Evolutionary conservation across 352 stramenopile genomes (phyloP), one percentile per base, ranked within the genome.

Genomic region (Globisporangium mamillatum): DNA sequence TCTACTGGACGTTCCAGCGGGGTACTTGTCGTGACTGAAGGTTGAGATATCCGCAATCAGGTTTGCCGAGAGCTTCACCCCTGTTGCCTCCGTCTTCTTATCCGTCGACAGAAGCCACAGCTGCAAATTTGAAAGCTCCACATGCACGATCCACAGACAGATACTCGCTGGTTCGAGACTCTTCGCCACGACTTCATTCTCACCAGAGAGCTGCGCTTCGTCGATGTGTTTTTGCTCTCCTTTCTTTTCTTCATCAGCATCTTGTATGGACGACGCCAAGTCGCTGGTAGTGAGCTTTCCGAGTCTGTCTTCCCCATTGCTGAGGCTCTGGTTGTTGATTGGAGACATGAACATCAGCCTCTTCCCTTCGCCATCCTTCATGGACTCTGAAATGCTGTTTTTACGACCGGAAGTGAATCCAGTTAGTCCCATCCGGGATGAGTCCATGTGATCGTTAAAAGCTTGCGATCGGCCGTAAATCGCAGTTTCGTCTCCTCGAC

Each of bases 101-200:
- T 93, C 86, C 0, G 75, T 90, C 29, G 86, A 88, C 12, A 93
- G 59, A 14, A 93, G 50, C 86, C 86, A 93, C 52, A 92, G 24
- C 58, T 92, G 72, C 56, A 92, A 58, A 53, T 86, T 81, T 2
- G 69, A 69, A 24, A 93, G 73, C 10, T 82, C 64, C 3, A 76
- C 70, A 41, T 77, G 73, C 50, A 89, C 54, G 69, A 73, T 84
- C 82, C 80, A 81, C 60, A 69, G 27, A 24, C 44, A 44, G 7
- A 48, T 16, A 29, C 0, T 41, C 22, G 10, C 44, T 24, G 29
- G 1, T 60, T 61, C 55, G n/a, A 27, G 7, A 18, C 14, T 52
- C 32, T 10, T 38, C 44, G 32, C 10, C 44, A 48, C 44, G 29
- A 36, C 9, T 50, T n/a, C 25, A 29, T 24, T 22, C 4, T 58